Evolutionary conservation across 768 basidiomycete species (phyloP).

Genomic region (Lactifluus piperatus): DNA sequence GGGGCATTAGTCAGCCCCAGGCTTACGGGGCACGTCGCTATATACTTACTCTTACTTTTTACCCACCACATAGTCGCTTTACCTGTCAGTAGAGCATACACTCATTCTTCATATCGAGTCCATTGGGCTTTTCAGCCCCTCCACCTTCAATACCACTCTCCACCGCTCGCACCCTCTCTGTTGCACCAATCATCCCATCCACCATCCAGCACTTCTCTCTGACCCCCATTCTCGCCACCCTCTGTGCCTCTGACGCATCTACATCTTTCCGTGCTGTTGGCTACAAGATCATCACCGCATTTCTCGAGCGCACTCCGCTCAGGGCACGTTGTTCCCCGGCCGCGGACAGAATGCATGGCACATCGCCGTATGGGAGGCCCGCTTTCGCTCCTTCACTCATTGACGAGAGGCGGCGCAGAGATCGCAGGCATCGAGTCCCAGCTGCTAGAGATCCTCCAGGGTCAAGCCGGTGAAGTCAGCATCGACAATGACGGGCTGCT

Average conservation of each 20-base stretch:
- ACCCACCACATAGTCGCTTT: no score
- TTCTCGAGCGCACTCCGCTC: slow-evolving; percentile 53
- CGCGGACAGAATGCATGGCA: slow-evolving; percentile 40
- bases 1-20: no score
- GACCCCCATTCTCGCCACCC: slow-evolving; percentile 48
- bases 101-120: no score
- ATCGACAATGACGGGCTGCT: no score
- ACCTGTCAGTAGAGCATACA: no score
- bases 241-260: slow-evolving; percentile 50
- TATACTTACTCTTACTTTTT: no score
- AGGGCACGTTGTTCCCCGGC: slow-evolving; percentile 51
- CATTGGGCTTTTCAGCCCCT: no score
- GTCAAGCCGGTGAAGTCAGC: no score
- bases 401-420: slow-evolving; percentile 53
- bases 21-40: no score
- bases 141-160: no score
- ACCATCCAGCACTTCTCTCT: slow-evolving; percentile 33
- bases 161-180: slow-evolving; percentile 50
- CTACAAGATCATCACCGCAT: slow-evolving; percentile 63
- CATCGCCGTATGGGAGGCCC: slow-evolving; percentile 60
- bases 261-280: slow-evolving; percentile 54
- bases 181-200: slow-evolving; percentile 46
- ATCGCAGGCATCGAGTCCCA: slow-evolving; percentile 55
- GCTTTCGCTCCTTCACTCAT: slow-evolving; percentile 56
- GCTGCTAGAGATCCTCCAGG: slow-evolving; percentile 46